Percentiles rank a stretch among this genome's conserved stretches.
Evolutionary conservation across 2,329 filamentous ascomycete species (phyloP).

Genomic region (Aspergillus clavatus): DNA sequence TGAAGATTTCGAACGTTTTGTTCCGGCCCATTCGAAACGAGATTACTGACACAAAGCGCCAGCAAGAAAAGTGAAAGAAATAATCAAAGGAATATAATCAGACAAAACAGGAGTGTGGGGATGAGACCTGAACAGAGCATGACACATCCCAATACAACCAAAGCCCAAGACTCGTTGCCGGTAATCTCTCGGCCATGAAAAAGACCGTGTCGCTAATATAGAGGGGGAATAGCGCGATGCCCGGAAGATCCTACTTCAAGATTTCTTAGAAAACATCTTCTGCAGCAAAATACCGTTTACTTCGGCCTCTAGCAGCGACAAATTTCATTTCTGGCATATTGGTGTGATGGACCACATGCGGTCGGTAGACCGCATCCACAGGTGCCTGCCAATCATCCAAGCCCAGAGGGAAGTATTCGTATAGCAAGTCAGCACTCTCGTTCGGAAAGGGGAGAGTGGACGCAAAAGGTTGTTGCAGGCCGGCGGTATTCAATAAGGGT

Average conservation of each 20-base stretch:
- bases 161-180: not conserved
- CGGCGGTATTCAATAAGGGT: constrained; percentile 29
- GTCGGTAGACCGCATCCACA: constrained; percentile 83
- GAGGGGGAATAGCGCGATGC: not conserved
- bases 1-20: not conserved
- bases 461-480: constrained; percentile 48
- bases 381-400: constrained; percentile 89
- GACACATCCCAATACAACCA: no score
- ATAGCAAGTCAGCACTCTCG: constrained; percentile 77
- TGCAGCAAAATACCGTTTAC: constrained; percentile 68
- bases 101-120: no score
- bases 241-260: not conserved
- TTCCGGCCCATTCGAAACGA: no score
- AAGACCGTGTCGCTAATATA: not conserved
- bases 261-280: constrained; percentile 43
- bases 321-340: constrained; percentile 65
- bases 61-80: no score
- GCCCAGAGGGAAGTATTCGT: constrained; percentile 91
- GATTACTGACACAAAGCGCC: no score
- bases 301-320: constrained; percentile 59
- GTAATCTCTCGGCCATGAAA: not conserved
- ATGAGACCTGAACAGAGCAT: no score
- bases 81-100: no score
- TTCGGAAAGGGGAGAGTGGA: constrained; percentile 46
- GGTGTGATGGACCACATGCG: constrained; percentile 90